These are phyloP conservation scores for Astrocystis sublimbata DNA, from an alignment of 495 filamentous ascomycete species.

Conservation along the genomic window DNA sequence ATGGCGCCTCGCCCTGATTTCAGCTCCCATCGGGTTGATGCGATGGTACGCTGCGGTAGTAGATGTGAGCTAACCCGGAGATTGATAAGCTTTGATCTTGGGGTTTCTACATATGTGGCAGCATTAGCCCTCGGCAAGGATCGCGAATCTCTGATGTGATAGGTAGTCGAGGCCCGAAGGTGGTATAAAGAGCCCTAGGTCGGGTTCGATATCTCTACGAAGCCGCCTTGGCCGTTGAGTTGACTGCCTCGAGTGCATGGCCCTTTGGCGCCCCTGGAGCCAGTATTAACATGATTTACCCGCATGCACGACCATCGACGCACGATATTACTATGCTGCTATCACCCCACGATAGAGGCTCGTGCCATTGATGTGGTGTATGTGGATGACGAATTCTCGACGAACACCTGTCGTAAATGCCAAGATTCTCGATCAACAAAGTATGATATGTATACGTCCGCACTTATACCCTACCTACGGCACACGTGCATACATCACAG, in stretches of 20 bases:
- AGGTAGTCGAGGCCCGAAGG: too few relatives aligned
- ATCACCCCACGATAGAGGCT: slow-evolving; percentile 5
- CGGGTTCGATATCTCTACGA: neutral
- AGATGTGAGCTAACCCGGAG: neutral
- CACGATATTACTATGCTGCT: neutral
- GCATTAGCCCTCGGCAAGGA: neutral
- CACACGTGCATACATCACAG: too few relatives aligned
- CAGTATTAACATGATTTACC: neutral
- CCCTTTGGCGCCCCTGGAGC: neutral
- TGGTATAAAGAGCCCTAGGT: neutral
- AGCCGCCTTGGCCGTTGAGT: neutral
- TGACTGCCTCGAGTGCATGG: too few relatives aligned
- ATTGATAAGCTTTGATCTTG: neutral
- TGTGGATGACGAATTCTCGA: neutral
- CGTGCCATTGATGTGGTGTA: slow-evolving; percentile 1
- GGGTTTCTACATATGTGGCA: too few relatives aligned
- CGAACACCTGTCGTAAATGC: neutral
- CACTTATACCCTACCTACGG: neutral
- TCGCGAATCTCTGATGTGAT: too few relatives aligned
- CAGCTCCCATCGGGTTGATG: slow-evolving; percentile 7
- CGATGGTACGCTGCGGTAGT: neutral
- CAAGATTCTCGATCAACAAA: neutral
- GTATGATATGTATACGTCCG: neutral
- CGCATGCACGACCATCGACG: neutral
- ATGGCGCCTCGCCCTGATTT: slow-evolving; percentile 14